These are phyloP conservation scores for Spathaspora sp. DNA, from an alignment of 805 yeast genomes.

Conservation along the genomic window DNA sequence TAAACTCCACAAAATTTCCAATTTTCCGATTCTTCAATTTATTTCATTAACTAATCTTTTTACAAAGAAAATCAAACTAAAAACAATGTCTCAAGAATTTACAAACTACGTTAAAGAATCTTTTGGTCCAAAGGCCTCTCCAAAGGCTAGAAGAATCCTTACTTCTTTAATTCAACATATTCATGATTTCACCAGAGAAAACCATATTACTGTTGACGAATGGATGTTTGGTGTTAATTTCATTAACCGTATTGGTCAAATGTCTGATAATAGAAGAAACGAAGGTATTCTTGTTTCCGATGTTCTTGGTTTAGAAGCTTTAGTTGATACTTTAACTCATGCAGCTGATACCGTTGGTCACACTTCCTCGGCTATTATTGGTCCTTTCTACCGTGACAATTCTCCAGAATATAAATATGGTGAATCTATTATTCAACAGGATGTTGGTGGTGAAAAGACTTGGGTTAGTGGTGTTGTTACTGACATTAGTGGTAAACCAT, in stretches of 20 bases:
- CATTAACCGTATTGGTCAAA: constrained; percentile 29
- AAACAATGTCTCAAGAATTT: constrained; percentile 20
- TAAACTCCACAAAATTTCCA: background rate
- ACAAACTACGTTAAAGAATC: constrained; percentile 21
- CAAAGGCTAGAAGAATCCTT: constrained; percentile 17
- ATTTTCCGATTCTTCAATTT: background rate
- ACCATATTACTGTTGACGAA: constrained; percentile 29
- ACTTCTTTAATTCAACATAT: constrained; percentile 27
- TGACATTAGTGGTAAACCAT: constrained; percentile 23
- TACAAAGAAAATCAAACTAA: background rate
- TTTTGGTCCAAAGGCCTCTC: constrained; percentile 24
- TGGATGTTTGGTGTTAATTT: constrained; percentile 30
- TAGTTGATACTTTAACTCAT: constrained; percentile 30
- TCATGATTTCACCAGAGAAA: constrained; percentile 34
- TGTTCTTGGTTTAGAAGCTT: constrained; percentile 28
- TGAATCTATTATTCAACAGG: constrained; percentile 25
- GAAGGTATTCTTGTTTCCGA: constrained; percentile 33
- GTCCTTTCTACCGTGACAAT: constrained; percentile 31
- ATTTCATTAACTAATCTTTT: background rate
- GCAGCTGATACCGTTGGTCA: constrained; percentile 13
- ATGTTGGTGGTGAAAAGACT: constrained; percentile 28
- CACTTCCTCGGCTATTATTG: constrained; percentile 28
- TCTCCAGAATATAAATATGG: constrained; percentile 25
- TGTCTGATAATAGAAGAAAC: constrained; percentile 24
- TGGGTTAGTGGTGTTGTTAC: constrained; percentile 21